Conservation (phyloP, 495 filamentous ascomycete genomes). For the Bacidia rubella region DNA sequence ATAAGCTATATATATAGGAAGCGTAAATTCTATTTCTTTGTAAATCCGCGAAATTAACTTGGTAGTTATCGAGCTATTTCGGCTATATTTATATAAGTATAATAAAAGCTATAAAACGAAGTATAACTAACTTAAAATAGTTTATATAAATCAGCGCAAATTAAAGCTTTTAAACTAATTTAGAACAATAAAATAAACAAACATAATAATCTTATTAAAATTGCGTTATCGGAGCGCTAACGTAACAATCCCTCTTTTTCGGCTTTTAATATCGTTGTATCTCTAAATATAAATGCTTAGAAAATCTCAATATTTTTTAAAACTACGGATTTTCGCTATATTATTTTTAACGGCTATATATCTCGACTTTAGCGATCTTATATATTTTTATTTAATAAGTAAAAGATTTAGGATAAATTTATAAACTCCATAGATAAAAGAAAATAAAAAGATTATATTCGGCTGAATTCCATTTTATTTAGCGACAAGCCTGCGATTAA, state of each 20-base stretch:
- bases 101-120: background rate
- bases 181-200: background rate
- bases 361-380: background rate
- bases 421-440: background rate
- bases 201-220: slow-evolving; percentile 1
- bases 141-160: background rate
- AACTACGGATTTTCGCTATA: background rate
- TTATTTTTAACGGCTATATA: background rate
- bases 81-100: background rate
- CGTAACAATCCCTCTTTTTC: background rate
- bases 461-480: background rate
- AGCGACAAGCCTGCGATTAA: background rate
- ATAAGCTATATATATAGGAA: background rate
- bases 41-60: background rate
- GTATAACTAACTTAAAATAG: background rate
- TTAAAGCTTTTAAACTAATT: background rate
- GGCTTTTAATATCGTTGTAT: background rate
- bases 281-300: background rate
- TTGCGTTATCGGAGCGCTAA: background rate
- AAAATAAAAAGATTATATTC: background rate
- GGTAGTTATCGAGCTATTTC: background rate
- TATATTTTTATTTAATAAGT: background rate
- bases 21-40: background rate
- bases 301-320: background rate
- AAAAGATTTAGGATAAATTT: background rate